Base-by-base conservation (phyloP, 2,329 filamentous ascomycete species). In the Teratosphaeria zuluensis region DNA sequence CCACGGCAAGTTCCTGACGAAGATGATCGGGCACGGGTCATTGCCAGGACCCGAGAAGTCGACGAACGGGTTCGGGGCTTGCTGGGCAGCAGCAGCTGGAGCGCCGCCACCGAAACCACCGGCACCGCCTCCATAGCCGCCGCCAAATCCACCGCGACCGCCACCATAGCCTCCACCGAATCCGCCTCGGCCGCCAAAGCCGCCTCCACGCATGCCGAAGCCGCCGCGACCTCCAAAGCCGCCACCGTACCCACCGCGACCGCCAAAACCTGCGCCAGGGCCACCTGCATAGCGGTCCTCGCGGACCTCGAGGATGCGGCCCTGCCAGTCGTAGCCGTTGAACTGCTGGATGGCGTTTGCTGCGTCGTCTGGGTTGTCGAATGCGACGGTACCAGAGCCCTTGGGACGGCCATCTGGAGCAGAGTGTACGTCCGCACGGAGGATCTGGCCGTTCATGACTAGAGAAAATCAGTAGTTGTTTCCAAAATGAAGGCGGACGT, bases 251-350 rank as follows among this genome's bases (percentile, higher is more conserved):
- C 80, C 83, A 61, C 80, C 82, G 14, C 52, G 28, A 6, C 52
- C 28, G 64, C 76, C 77, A 56, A 76, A 77, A 61, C 76, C 69
- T 51, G 63, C 58, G 54, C 64, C 73, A 55, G 73, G 70, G 32
- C 71, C 73, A 61, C 84, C 86, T 60, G 94, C 94, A 72, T 92
- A 99, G 59, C 94, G 88, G 72, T 99, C 94, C 75, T 97, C 92
- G 63, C 94, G 91, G 63, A 99, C 94, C 74, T 99, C 94, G 55
- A 99, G 84, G 56, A 86, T 79, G 59, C 94, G 88, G 11, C 94
- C 94, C 74, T 97, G 92, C 94, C 94, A 99, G 64, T 99, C 94
- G 73, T 96, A 97, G 60, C 94, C 94, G 72, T 97, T 96, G 81
- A 97, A 99, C 67, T 96, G 92, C 70, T 91, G 86, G 65, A 99